Base-by-base conservation (phyloP, 306 rosid species). In the Quercus aquifolioides region DNA sequence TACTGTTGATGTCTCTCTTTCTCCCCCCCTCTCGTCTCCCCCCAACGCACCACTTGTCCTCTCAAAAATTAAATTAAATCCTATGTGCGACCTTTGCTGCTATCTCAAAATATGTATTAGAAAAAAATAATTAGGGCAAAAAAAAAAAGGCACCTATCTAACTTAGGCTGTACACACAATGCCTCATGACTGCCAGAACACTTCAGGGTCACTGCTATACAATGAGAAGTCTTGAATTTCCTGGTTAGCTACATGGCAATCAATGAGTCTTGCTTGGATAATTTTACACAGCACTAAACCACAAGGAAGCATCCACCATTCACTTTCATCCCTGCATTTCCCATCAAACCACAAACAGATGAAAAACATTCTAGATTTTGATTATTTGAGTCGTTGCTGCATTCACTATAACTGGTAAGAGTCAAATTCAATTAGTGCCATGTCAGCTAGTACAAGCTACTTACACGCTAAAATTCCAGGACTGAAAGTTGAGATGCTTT, bases 301-400 rank as follows among this genome's bases (percentile, higher is more conserved):
- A 60, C 86, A 83, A 74, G 99, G 98, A 85, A 93, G 98, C 87
- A 95, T 85, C 99, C 99, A 95, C 98, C 99, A 95, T 81, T 91
- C 99, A 81, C 96, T 95, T 85, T 88, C 99, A 85, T 95, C 98
- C 98, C 99, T 94, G 92, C 84, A 76, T 76, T 83, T 31, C 43
- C 76, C 56, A 69, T 15, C 78, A 81, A 51, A 64, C 4, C 63
- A 79, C 14, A 69, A 54, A 52, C 52, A 20, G 35, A 51, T 21
- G 52, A 18, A 71, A 31, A 38, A 56, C 54, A 77, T 74, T 74
- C 68, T 69, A 75, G 81, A 43, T 18, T 70, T 54, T 67, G 79
- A 52, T 74, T 1, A 56, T 70, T 49, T 77, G 49, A 74, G 9
- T 30, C 56, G 21, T 30, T 64, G 55, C 25, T 28, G 55, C 64